Percentiles rank a stretch among this genome's conserved stretches.
phyloP scores from a whole-genome alignment of 2,329 filamentous ascomycete species.

The Colletotrichum sojae region DNA sequence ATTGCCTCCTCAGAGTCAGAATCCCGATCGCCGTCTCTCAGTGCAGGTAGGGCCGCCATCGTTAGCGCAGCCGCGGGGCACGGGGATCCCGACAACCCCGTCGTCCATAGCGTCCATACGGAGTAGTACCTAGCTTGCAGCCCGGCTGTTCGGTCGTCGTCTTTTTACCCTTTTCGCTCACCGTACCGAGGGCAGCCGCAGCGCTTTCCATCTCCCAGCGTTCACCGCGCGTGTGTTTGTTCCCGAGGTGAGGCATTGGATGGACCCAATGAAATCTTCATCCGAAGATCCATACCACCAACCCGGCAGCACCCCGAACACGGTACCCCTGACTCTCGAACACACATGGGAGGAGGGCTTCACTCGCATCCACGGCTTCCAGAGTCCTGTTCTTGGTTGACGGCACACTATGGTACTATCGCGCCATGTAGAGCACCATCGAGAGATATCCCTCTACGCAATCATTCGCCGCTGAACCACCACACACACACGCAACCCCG shows the following conservation, averaged over 20 bases:
- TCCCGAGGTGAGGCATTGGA: neutral
- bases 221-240: no score
- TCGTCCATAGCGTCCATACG: neutral
- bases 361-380: constrained; percentile 2
- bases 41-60: neutral
- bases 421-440: neutral
- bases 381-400: neutral
- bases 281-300: constrained; percentile 10
- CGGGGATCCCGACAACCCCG: constrained; percentile 32
- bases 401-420: neutral
- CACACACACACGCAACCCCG: neutral
- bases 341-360: neutral
- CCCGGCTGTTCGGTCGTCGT: constrained; percentile 28
- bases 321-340: constrained; percentile 1
- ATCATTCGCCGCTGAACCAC: neutral
- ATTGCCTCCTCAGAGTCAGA: no score
- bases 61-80: constrained; percentile 23
- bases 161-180: constrained; percentile 18
- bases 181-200: no score
- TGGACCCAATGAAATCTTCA: constrained; percentile 14
- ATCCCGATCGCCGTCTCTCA: neutral
- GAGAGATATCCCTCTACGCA: neutral
- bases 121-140: no score
- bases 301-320: constrained; percentile 6
- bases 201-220: neutral